Evolutionary conservation across 1,284 basidiomycete species (phyloP).

Genomic region (Gymnopus androsaceus): DNA sequence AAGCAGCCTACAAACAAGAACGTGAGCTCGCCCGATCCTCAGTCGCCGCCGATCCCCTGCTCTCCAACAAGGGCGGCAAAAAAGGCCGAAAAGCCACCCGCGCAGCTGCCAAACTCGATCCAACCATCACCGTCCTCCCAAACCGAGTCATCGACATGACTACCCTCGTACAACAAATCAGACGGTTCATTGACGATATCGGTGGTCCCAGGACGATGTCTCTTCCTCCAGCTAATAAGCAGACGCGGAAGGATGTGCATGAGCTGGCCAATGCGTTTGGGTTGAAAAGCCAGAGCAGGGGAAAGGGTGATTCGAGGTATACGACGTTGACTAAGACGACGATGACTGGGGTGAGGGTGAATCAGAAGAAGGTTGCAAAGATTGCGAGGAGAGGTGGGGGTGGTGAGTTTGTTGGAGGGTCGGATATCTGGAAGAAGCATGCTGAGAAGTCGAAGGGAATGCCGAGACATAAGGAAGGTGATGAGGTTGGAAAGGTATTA

Average conservation of each 20-base stretch:
- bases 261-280: slow-evolving; percentile 76
- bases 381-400: slow-evolving; percentile 47
- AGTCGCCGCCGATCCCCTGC: slow-evolving; percentile 55
- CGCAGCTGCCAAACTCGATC: slow-evolving; percentile 51
- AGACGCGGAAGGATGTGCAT: slow-evolving; percentile 71
- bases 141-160: slow-evolving; percentile 55
- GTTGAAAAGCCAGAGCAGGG: slow-evolving; percentile 77
- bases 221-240: slow-evolving; percentile 78
- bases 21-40: slow-evolving; percentile 61
- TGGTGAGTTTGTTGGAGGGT: slow-evolving; percentile 34
- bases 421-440: slow-evolving; percentile 30
- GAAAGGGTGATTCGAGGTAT: slow-evolving; percentile 61
- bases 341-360: slow-evolving; percentile 48
- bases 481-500: slow-evolving; percentile 71
- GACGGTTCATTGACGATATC: slow-evolving; percentile 63
- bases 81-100: slow-evolving; percentile 68
- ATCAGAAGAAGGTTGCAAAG: slow-evolving; percentile 61
- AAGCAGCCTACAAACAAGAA: slow-evolving; percentile 74
- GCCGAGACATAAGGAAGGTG: slow-evolving; percentile 66
- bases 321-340: slow-evolving; percentile 73
- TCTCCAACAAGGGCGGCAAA: slow-evolving; percentile 62
- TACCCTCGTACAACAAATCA: slow-evolving; percentile 68
- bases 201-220: slow-evolving; percentile 55
- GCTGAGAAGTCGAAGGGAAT: slow-evolving; percentile 29
- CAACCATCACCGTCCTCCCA: slow-evolving; percentile 44